These are phyloP conservation scores for Lodderomyces oxycetoniae DNA, from an alignment of 1,139 yeast species.

Conservation along the genomic window DNA sequence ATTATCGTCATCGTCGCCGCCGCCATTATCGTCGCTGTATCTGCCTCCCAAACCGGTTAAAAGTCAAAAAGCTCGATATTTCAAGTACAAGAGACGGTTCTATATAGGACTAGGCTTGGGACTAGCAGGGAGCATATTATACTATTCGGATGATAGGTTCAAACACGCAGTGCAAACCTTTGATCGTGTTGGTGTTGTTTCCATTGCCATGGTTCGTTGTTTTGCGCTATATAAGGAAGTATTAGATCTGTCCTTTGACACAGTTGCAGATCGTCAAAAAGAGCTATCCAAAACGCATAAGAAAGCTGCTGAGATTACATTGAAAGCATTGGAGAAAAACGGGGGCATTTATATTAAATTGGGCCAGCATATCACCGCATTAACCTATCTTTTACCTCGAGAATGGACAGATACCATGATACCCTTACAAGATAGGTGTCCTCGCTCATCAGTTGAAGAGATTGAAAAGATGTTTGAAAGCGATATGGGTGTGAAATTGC, in stretches of 20 bases:
- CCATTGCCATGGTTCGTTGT: conserved; percentile 59
- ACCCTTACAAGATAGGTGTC: conserved; percentile 89
- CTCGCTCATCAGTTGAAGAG: conserved; percentile 68
- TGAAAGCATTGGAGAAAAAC: conserved; percentile 73
- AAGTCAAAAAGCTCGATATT: too few relatives aligned
- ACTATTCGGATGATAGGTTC: conserved; percentile 31
- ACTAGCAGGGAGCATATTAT: conserved; percentile 25
- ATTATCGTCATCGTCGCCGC: not conserved
- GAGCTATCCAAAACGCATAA: conserved; percentile 61
- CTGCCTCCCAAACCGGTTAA: too few relatives aligned
- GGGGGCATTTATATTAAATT: conserved; percentile 92
- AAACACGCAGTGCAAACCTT: conserved; percentile 36
- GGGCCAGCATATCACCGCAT: conserved; percentile 91
- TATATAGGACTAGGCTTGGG: conserved; percentile 28
- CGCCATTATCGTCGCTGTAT: not conserved
- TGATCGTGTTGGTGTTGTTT: conserved; percentile 59
- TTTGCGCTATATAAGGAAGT: conserved; percentile 59
- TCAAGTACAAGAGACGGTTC: not conserved
- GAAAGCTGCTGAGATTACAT: conserved; percentile 73
- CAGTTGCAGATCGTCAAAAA: conserved; percentile 44
- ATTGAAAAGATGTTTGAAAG: conserved; percentile 57
- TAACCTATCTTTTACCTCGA: conserved; percentile 81
- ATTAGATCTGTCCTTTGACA: conserved; percentile 42
- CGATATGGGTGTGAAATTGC: conserved; percentile 62
- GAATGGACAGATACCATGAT: conserved; percentile 97